phyloP scores from a whole-genome alignment of 2,329 filamentous ascomycete genomes.

The Claviceps capensis region DNA sequence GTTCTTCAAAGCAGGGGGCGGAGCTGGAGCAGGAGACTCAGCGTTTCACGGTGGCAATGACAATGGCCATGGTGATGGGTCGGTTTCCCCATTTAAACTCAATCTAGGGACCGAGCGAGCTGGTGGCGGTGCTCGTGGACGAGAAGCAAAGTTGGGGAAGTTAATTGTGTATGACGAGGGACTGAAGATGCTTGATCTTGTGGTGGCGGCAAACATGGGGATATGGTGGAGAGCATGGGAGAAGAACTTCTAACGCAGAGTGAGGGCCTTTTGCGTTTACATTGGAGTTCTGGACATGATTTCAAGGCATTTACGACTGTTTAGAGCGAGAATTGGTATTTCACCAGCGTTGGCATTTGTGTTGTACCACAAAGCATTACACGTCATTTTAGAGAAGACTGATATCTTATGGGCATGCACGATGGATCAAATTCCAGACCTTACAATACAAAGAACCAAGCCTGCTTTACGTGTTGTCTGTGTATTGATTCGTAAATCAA shows the following conservation, averaged over 20 bases:
- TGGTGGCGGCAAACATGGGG: constrained; percentile 82
- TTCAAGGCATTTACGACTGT: neutral
- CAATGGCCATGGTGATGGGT: constrained; percentile 25
- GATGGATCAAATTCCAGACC: too few species aligned
- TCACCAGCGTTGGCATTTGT: neutral
- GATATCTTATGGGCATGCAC: too few species aligned
- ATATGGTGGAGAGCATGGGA: constrained; percentile 91
- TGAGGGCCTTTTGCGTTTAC: neutral
- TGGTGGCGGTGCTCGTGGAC: constrained; percentile 74
- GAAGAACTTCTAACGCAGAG: constrained; percentile 25
- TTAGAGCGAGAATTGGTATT: neutral
- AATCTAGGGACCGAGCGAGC: constrained; percentile 70
- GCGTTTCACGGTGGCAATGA: constrained; percentile 15
- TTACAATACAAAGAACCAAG: too few species aligned
- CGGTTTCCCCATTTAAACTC: constrained; percentile 43
- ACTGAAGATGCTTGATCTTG: constrained; percentile 85
- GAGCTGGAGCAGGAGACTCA: constrained; percentile 6
- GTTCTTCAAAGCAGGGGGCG: constrained; percentile 21
- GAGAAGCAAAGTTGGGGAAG: constrained; percentile 85
- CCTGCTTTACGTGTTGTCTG: too few species aligned
- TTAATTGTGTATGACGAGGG: constrained; percentile 81
- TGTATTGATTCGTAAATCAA: too few species aligned
- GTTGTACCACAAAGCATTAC: neutral
- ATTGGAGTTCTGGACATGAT: neutral
- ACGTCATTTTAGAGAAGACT: neutral